Base-by-base conservation (phyloP, 2,329 filamentous ascomycete species). In the Claviceps monticola region DNA sequence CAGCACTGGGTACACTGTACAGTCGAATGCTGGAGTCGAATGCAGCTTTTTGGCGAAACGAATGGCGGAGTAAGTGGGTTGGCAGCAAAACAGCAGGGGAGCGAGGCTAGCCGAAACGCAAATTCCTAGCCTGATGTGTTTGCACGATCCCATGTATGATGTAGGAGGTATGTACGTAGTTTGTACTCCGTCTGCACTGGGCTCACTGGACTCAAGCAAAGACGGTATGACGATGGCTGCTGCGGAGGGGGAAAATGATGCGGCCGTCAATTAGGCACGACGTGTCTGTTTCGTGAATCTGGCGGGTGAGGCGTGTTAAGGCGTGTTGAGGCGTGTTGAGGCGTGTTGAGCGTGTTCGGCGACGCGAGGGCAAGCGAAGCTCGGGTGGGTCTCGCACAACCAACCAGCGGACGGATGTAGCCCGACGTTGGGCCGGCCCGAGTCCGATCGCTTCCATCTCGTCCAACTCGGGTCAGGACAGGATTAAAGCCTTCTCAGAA, bases 281-380 rank as follows among this genome's bases (percentile, higher is more conserved):
- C 70, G 70, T 72, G 70, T 72, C 67, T 50, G 61, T 71, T 71
- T 72, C 70, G 70, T 67, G 69, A 61, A 61, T 59, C 13, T 16
- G 42, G 65, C 68, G 67, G 67, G 62, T 54, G 43, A 46, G 52
- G 56, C 64, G 64, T 64, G 64, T 62, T 56, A 55, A 23, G 53
- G 8, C 46, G 57, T 66, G 66, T 63, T 54, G 42, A 19, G n/a
- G n/a, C n/a, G 19, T 19, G 19, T 19, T 19, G 19, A 19, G 19
- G 56, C 64, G 64, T 64, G 64, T 62, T 56, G 56, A 16, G 39
- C 11, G 6, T 16, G 11, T 29, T 8, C 4, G 11, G 56, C 39
- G 53, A 53, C 53, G 50, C 53, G 49, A 52, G 21, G n/a, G 17
- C 16, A 34, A 16, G 14, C 13, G 43, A 6, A 23, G 14, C 21